phyloP scores from a whole-genome alignment of 2,329 filamentous ascomycete species.

The Aureobasidium sp. region DNA sequence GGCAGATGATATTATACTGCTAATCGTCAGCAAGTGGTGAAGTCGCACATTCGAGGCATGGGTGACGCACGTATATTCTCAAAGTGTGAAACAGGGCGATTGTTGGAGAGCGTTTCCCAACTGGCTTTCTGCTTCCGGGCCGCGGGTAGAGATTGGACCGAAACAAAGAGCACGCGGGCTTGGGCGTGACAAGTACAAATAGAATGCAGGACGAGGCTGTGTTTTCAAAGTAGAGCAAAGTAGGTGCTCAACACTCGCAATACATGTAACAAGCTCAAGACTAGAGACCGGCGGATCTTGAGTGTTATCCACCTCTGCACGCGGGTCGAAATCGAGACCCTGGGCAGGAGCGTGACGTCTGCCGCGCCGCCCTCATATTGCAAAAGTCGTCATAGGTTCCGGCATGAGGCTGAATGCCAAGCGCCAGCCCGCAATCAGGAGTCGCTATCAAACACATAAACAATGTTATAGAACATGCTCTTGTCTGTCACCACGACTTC shows the following conservation, averaged over 20 bases:
- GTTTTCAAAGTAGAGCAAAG: not conserved
- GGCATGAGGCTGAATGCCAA: not conserved
- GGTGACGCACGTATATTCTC: not conserved
- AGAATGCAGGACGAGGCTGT: not conserved
- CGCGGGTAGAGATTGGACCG: constrained; percentile 1
- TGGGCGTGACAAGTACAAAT: not conserved
- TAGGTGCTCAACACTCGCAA: not conserved
- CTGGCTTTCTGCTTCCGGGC: not conserved
- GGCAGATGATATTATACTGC: not conserved
- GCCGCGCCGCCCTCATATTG: not conserved
- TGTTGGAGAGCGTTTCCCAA: not conserved
- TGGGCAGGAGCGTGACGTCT: not conserved
- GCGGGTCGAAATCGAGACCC: constrained; percentile 2
- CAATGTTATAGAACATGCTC: not conserved
- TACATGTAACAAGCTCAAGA: not conserved
- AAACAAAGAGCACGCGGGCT: not conserved
- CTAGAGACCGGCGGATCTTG: not conserved
- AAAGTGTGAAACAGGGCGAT: not conserved
- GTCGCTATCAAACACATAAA: not conserved
- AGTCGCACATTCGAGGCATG: not conserved
- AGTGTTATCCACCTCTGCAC: not conserved
- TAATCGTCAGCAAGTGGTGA: not conserved
- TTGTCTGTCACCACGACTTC: not conserved
- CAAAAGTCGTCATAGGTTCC: not conserved
- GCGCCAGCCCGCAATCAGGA: not conserved